Conservation (phyloP, 805 yeast genomes). For the Kockiozyma suomiensis region DNA sequence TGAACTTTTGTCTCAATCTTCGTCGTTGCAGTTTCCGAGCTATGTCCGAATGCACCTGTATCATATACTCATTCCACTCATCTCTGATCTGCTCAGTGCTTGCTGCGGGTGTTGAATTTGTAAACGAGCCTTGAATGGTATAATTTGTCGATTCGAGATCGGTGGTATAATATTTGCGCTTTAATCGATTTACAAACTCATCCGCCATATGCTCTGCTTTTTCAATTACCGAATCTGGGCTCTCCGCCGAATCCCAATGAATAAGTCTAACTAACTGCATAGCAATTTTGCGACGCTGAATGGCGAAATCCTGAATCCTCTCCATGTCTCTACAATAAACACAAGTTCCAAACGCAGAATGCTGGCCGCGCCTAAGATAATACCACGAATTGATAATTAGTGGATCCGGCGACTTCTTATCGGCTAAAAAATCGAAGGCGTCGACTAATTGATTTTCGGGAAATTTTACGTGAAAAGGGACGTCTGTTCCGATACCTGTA, state of each 20-base stretch:
- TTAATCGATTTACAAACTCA: slow-evolving; percentile 12
- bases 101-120: background rate
- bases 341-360: slow-evolving; percentile 11
- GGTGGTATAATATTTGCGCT: background rate
- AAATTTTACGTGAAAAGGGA: background rate
- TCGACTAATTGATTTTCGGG: background rate
- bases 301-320: background rate
- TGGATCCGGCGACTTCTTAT: background rate
- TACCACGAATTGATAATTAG: slow-evolving; percentile 2
- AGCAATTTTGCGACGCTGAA: slow-evolving; percentile 7
- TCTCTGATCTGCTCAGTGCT: background rate
- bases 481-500: background rate
- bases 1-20: background rate
- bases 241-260: slow-evolving; percentile 10
- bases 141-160: background rate
- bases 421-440: background rate
- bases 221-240: background rate
- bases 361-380: slow-evolving; percentile 13
- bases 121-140: background rate
- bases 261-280: slow-evolving; percentile 11
- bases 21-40: background rate
- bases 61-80: background rate
- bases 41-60: background rate
- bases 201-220: slow-evolving; percentile 14
- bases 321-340: slow-evolving; percentile 19